Evolutionary conservation across 768 basidiomycete species (phyloP), one percentile per base, ranked within the genome.

Genomic region (Termitomyces sp.): DNA sequence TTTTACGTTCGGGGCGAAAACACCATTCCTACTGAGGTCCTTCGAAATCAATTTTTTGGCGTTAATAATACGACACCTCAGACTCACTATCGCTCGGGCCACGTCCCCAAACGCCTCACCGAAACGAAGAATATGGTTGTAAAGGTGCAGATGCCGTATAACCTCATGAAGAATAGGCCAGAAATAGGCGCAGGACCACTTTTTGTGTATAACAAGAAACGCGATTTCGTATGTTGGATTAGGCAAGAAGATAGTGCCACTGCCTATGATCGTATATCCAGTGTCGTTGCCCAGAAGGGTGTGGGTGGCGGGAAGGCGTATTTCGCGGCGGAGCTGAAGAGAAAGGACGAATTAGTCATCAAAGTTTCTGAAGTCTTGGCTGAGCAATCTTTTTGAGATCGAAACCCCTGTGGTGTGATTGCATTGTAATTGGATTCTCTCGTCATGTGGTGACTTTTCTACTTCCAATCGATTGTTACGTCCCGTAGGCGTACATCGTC

Each of bases 331-430:
- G 79, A 82, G 62, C 58, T 85, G 65, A 75, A 68, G 63, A 75
- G 68, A 46, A 68, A 70, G 47, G 71, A 82, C 48, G 76, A 78
- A 62, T 59, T 85, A 49, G 70, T 80, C 2, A 73, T 86, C 26
- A 82, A 83, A 60, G 65, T 77, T 7, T 74, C 75, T 2, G 80
- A 85, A 50, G 72, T 79, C 2, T 65, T 84, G 54, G 83, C 82
- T 1, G 82, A 79, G 60, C 83, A 86, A 58, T 79, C 82, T 0
- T 84, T 83, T 57, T 82, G 65, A 69, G 1, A 26, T 28, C 6
- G 16, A n/a, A n/a, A 9, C 24, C 14, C 5, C 35, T 36, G 2
- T 3, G 22, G 2, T 36, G 24, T 26, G 2, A 9, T 26, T 18
- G 26, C 24, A 10, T 28, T 38, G 51, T 18, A 30, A 30, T 5